Conservation (phyloP, 1,284 basidiomycete species). For the Trametes pubescens region DNA sequence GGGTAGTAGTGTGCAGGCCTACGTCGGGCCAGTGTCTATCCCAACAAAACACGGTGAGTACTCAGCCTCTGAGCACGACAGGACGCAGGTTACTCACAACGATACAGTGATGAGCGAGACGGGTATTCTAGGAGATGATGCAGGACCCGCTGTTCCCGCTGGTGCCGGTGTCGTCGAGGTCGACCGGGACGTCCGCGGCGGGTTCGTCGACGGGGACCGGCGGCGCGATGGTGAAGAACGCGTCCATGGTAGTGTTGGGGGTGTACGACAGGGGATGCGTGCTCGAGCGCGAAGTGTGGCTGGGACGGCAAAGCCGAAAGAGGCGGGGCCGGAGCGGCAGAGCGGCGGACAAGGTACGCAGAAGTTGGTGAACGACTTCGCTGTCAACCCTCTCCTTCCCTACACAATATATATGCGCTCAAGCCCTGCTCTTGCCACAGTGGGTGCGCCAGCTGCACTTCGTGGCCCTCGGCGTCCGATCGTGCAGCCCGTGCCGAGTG, state of each 20-base stretch:
- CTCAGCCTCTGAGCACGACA: background rate
- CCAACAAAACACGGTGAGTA: background rate
- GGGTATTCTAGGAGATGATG: slow-evolving; percentile 20
- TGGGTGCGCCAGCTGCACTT: too few relatives aligned
- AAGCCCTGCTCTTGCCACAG: background rate
- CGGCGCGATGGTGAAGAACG: slow-evolving; percentile 29
- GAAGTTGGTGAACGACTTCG: slow-evolving; percentile 13
- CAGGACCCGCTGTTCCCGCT: slow-evolving; percentile 19
- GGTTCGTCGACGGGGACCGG: slow-evolving; percentile 27
- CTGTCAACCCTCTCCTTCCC: slow-evolving; percentile 15
- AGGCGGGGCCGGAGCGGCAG: slow-evolving; percentile 4
- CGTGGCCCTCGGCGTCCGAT: too few relatives aligned
- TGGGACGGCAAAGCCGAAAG: slow-evolving; percentile 2
- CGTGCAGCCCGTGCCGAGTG: background rate
- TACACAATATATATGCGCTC: slow-evolving; percentile 13
- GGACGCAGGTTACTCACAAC: background rate
- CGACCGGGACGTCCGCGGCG: slow-evolving; percentile 19
- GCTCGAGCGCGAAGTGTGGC: background rate
- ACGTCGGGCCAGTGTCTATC: too few relatives aligned
- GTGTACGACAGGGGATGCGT: background rate
- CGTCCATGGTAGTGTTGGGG: slow-evolving; percentile 19
- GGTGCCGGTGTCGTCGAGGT: slow-evolving; percentile 17
- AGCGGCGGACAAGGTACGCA: slow-evolving; percentile 17
- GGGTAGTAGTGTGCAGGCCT: too few relatives aligned
- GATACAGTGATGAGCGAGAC: background rate